Evolutionary conservation across 106 monocot genomes (phyloP).

Genomic region (Hemerocallis citrina): DNA sequence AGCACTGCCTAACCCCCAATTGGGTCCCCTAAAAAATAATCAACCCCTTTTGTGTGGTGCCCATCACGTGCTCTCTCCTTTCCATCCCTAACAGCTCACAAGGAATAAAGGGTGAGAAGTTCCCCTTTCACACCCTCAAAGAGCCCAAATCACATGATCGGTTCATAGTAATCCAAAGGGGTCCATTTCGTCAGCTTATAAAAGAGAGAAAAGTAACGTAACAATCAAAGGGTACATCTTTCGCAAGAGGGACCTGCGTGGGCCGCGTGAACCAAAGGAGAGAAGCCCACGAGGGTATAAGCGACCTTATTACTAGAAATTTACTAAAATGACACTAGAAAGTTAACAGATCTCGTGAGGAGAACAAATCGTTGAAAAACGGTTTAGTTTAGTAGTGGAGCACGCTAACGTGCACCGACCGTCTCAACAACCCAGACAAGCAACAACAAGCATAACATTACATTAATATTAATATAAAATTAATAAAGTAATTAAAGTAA

Average conservation of each 20-base stretch:
- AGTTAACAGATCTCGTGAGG: background rate
- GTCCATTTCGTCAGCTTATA: background rate
- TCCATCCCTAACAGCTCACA: background rate
- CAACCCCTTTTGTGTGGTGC: background rate
- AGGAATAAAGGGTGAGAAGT: background rate
- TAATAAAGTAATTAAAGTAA: no score
- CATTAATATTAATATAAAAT: background rate
- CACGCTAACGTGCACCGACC: slow-evolving; percentile 2
- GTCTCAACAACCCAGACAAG: background rate
- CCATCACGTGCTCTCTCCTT: background rate
- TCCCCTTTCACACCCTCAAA: no score
- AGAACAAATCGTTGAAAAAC: background rate
- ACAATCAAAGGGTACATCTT: background rate
- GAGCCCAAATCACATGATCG: background rate
- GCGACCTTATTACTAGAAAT: background rate
- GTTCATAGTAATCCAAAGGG: background rate
- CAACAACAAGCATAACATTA: background rate
- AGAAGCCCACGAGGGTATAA: slow-evolving; percentile 7
- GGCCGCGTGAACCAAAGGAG: background rate
- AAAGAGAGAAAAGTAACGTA: background rate
- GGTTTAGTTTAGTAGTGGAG: background rate
- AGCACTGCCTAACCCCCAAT: background rate
- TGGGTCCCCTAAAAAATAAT: background rate
- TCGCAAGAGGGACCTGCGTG: background rate
- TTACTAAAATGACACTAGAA: background rate